Evolutionary conservation across 2,329 filamentous ascomycete species (phyloP), one percentile per base, ranked within the genome.

Genomic region (Penicillium oxalicum): DNA sequence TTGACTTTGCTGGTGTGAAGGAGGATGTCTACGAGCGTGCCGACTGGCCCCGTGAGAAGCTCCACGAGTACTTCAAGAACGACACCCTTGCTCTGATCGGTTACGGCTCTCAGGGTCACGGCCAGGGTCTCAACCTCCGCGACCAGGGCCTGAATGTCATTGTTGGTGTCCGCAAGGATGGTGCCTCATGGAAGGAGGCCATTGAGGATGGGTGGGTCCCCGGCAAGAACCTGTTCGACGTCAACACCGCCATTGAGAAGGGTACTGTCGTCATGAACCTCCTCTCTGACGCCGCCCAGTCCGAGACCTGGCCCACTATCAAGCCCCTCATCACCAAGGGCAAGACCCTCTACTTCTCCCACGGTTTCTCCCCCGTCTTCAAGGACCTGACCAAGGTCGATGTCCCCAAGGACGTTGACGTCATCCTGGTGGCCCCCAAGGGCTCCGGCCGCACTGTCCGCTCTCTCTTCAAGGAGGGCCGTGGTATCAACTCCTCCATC

Each of bases 321-420:
- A 97, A 96, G 87, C 93, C 93, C 70, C 88, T 95, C 78, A 80
- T 98, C 69, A 91, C 87, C 76, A 91, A 97, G 88, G 93, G 89
- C 80, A 98, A 98, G 91, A 98, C 93, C 54, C 88, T 98, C 64
- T 98, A 98, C 87, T 98, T 98, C 84, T 97, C 93, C 64, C 93
- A 98, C 84, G 93, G 93, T 70, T 98, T 98, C 88, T 97, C 93
- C 57, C 93, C 93, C 71, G 91, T 98, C 76, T 98, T 98, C 88
- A 96, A 96, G 82, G 86, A 95, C 74, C 85, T 93, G 71, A 98
- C 93, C 82, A 95, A 96, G 77, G 93, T 98, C 71, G 93, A 98
- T 56, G 88, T 96, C 57, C 93, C 93, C 76, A 82, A 74, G 61
- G 87, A 97, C 77, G 87, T 98, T 71, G 93, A 98, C 74, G 93